Conservation (phyloP, 768 basidiomycete species). For the Crepidotus variabilis region DNA sequence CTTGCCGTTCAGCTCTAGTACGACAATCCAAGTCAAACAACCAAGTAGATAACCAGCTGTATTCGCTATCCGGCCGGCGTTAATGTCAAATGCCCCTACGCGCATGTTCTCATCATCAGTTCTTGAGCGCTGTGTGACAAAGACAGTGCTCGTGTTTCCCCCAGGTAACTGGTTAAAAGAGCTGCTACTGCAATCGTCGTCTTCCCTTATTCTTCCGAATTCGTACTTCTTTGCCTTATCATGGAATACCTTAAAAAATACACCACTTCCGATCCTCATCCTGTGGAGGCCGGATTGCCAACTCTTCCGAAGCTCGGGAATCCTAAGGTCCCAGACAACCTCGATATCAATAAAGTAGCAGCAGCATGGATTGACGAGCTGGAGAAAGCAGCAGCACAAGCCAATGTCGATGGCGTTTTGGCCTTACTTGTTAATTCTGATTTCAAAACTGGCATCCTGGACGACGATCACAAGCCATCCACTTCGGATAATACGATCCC, state of each 20-base stretch:
- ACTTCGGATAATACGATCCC: neutral
- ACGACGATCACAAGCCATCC: constrained; percentile 3
- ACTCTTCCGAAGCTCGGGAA: constrained; percentile 25
- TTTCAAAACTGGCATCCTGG: constrained; percentile 16
- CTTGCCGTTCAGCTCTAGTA: too few species aligned
- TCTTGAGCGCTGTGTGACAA: too few species aligned
- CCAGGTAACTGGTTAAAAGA: too few species aligned
- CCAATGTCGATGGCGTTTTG: constrained; percentile 31
- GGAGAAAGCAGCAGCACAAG: constrained; percentile 24
- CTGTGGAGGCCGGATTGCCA: constrained; percentile 24
- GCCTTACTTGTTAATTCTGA: constrained; percentile 29
- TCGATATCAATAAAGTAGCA: constrained; percentile 33
- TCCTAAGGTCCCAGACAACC: constrained; percentile 21
- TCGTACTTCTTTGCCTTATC: too few species aligned
- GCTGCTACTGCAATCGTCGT: too few species aligned
- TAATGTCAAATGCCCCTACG: too few species aligned
- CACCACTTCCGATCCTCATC: constrained; percentile 5
- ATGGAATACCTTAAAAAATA: neutral
- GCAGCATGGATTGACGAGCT: constrained; percentile 41
- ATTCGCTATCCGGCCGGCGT: too few species aligned
- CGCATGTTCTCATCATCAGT: too few species aligned
- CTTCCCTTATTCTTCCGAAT: neutral
- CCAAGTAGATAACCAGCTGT: too few species aligned
- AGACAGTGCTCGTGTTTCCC: too few species aligned
- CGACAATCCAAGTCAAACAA: too few species aligned